Base-by-base conservation (phyloP, 129 eudicot species). In the Flaveria ramosissima region DNA sequence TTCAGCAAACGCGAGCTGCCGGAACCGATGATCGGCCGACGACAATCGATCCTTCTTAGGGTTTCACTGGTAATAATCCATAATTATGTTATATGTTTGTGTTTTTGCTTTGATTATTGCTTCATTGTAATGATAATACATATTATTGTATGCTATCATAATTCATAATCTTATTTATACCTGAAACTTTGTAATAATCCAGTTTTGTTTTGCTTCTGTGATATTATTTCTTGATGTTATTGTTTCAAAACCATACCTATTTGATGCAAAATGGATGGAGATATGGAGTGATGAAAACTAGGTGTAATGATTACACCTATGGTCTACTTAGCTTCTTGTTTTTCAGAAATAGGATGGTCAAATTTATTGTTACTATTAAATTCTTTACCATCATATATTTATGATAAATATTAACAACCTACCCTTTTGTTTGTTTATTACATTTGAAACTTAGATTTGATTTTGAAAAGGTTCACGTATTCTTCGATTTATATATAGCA, bases 31-130 rank as follows among this genome's bases (percentile, higher is more conserved):
- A 85, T 66, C 73, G 90, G 69, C 81, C 86, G 19, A 83, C 89
- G 26, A 80, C 88, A 3, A 77, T 87, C 39, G 89, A 89, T 55
- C 96, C 92, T 9, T 84, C 88, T 87, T 88, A 70, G 83, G 73
- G 70, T 74, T 57, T 42, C 9, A n/a, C 3, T 47, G 82, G 82
- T 70, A 70, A 70, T 78, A 4, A 21, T 70, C 42, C 43, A 47
- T 78, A 71, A 60, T 51, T 65, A 60, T 71, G 30, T 47, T 47
- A 47, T 47, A 12, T 47, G 16, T 78, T 43, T 43, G 6, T 71
- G 71, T 71, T 70, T 60, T 6, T 21, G 3, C 10, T 78, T 71
- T 20, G 53, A 71, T 78, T 71, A 71, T 71, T 71, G 72, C 71
- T 59, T 78, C 61, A 78, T 46, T 78, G 82, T 78, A 78, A 78